Evolutionary conservation across 2,329 filamentous ascomycete genomes (phyloP).

Genomic region (Scleromitrula shiraiana): DNA sequence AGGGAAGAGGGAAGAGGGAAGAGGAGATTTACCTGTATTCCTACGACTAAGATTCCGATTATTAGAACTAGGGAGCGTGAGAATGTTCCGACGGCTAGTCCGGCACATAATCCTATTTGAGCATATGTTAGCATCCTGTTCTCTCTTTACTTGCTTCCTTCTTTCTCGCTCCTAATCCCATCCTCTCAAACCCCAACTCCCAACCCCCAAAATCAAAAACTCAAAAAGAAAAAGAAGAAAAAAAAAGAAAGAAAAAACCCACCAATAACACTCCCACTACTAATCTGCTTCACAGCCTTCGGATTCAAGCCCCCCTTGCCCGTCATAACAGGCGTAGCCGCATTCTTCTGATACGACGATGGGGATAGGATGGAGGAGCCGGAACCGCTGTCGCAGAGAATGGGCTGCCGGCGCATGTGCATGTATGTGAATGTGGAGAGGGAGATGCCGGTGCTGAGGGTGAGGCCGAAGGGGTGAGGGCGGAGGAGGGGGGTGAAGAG

Average conservation of each 20-base stretch:
- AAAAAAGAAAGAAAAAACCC: conserved; percentile 5
- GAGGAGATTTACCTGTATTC: conserved; percentile 27
- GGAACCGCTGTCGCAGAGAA: conserved; percentile 26
- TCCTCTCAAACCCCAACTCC: neutral
- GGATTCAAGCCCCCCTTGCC: conserved; percentile 19
- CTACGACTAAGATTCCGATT: conserved; percentile 54
- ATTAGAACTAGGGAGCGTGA: conserved; percentile 62
- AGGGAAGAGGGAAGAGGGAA: neutral
- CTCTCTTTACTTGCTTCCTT: neutral
- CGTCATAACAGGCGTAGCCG: conserved; percentile 17
- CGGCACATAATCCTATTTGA: conserved; percentile 20
- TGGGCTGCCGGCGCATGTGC: conserved; percentile 23
- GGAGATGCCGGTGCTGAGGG: conserved; percentile 31
- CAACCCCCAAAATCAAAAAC: neutral
- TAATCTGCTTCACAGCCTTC: conserved; percentile 27
- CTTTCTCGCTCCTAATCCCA: neutral
- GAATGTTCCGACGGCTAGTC: conserved; percentile 58
- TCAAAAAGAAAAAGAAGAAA: neutral
- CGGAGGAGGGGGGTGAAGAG: conserved; percentile 28
- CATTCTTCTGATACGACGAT: conserved; percentile 26
- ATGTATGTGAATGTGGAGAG: conserved; percentile 28
- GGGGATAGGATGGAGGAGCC: conserved; percentile 9
- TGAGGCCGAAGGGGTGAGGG: conserved; percentile 28
- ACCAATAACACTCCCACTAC: conserved; percentile 28
- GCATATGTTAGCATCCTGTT: neutral